A percentile compares a stretch with the other conserved stretches of the same genome.
phyloP scores from a whole-genome alignment of 176 grass and related monocot species.

The Cenchrus americanus region DNA sequence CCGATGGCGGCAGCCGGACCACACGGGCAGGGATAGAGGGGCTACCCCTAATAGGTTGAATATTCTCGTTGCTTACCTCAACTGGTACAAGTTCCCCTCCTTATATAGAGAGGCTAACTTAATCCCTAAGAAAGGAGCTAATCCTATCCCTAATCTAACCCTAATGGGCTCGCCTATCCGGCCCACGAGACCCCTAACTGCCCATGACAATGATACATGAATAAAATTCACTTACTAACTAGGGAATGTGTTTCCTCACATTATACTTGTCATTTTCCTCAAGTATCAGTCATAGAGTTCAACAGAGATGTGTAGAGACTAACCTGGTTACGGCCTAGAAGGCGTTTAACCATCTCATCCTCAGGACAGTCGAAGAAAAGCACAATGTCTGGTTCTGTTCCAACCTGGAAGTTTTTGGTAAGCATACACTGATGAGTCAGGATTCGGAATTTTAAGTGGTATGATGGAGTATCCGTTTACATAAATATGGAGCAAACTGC shows the following conservation, averaged over 20 bases:
- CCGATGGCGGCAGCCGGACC: no score
- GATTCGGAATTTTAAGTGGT: slow-evolving; percentile 26
- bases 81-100: no score
- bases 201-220: no score
- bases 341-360: slow-evolving; percentile 93
- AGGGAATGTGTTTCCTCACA: neutral
- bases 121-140: no score
- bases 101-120: no score
- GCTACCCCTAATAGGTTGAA: no score
- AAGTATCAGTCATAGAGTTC: no score
- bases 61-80: no score
- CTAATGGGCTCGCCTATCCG: no score
- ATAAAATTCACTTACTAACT: neutral
- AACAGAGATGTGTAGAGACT: neutral
- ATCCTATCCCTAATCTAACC: no score
- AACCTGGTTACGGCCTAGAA: slow-evolving; percentile 92
- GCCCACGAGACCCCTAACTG: no score
- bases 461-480: slow-evolving; percentile 19
- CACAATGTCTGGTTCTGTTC: slow-evolving; percentile 87
- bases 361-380: slow-evolving; percentile 88
- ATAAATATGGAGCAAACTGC: neutral
- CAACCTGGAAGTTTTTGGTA: slow-evolving; percentile 60
- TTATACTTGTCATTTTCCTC: neutral
- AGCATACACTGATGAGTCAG: slow-evolving; percentile 20
- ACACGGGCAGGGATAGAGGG: no score